These are phyloP conservation scores for Nectriaceae sp. DNA, from an alignment of 2,329 filamentous ascomycete genomes.

Conservation along the genomic window DNA sequence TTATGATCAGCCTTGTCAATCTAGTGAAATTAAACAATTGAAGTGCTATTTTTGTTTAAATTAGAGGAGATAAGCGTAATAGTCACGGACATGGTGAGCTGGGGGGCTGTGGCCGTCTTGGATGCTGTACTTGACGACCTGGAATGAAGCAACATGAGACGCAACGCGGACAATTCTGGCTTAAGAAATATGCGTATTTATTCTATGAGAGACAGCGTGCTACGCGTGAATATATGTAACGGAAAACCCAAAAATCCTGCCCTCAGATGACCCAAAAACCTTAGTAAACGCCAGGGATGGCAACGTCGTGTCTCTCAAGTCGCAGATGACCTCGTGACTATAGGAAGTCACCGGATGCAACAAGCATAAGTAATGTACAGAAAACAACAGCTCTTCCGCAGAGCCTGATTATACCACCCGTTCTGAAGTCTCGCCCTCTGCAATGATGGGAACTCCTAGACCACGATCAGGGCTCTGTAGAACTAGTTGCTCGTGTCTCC, in stretches of 20 bases:
- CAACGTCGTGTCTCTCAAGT: constrained; percentile 17
- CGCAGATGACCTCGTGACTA: constrained; percentile 13
- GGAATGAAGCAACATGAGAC: too few species aligned
- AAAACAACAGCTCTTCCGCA: background rate
- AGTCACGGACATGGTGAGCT: too few species aligned
- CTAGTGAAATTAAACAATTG: background rate
- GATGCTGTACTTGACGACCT: too few species aligned
- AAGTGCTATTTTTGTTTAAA: background rate
- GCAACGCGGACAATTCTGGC: too few species aligned
- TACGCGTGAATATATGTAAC: constrained; percentile 22
- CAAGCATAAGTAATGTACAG: constrained; percentile 13
- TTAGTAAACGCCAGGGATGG: constrained; percentile 17
- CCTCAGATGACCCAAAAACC: constrained; percentile 11
- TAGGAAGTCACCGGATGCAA: background rate
- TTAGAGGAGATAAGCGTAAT: too few species aligned
- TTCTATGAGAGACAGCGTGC: constrained; percentile 20
- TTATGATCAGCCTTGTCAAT: background rate
- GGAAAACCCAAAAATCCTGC: constrained; percentile 19
- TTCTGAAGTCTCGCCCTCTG: constrained; percentile 79
- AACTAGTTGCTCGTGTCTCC: constrained; percentile 90
- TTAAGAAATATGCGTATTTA: background rate
- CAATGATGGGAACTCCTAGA: constrained; percentile 81
- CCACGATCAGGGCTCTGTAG: constrained; percentile 90
- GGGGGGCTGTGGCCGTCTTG: too few species aligned
- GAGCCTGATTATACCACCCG: constrained; percentile 61